These are phyloP conservation scores for Aureobasidium subglaciale DNA, from an alignment of 2,329 filamentous ascomycete species.

Conservation along the genomic window DNA sequence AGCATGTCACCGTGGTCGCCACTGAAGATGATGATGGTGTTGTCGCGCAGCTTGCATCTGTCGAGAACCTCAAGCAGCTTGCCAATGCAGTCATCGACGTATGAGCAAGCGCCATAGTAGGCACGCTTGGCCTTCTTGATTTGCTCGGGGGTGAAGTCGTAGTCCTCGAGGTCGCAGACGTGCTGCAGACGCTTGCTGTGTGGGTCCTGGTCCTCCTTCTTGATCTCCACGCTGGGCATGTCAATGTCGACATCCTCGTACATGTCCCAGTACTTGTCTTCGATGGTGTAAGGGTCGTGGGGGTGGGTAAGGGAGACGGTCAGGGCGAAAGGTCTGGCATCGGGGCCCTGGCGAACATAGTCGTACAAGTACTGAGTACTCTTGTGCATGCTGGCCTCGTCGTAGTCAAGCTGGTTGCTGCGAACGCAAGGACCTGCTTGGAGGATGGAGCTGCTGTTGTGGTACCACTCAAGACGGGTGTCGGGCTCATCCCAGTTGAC, in stretches of 20 bases:
- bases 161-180: conserved; percentile 79
- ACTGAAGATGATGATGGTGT: conserved; percentile 88
- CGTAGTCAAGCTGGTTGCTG: conserved; percentile 92
- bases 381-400: conserved; percentile 92
- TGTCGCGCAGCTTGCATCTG: conserved; percentile 69
- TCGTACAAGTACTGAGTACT: conserved; percentile 86
- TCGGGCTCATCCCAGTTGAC: conserved; percentile 92
- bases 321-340: conserved; percentile 72
- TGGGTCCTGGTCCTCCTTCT: conserved; percentile 73
- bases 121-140: conserved; percentile 78
- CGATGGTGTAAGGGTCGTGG: conserved; percentile 92
- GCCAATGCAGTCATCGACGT: conserved; percentile 88
- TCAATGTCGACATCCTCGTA: conserved; percentile 86
- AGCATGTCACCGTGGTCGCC: conserved; percentile 96
- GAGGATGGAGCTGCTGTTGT: conserved; percentile 88
- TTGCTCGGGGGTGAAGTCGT: conserved; percentile 76
- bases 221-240: conserved; percentile 69
- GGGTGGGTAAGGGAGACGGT: conserved; percentile 92
- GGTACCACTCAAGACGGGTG: conserved; percentile 84
- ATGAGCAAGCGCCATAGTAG: conserved; percentile 89
- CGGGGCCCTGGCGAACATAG: conserved; percentile 71
- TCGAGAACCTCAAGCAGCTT: conserved; percentile 71
- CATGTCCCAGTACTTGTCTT: conserved; percentile 85
- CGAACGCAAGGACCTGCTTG: conserved; percentile 83
- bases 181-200: conserved; percentile 83